Base-by-base conservation (phyloP, 2,329 filamentous ascomycete species). In the Xylariaceae sp. region DNA sequence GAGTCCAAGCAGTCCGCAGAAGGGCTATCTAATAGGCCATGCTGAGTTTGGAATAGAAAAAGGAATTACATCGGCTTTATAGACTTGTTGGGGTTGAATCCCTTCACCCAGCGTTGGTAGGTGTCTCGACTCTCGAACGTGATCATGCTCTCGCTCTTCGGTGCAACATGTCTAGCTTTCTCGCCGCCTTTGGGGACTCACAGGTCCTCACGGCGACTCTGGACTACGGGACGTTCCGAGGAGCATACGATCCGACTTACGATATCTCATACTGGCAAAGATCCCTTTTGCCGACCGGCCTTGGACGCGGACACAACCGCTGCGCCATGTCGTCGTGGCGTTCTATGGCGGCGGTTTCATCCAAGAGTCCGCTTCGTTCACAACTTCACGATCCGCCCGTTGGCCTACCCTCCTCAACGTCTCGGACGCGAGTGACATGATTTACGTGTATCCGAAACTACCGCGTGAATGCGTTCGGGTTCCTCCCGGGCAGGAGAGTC, bases 281-380 rank as follows among this genome's bases (percentile, higher is more conserved):
- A 83, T 85, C 46, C 82, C 82, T 15, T 86, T 80, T 60, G 81
- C 78, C 5, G 76, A 79, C 4, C 75, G 81, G 0, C 82, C 81
- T 2, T 85, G 81, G 80, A 69, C 64, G 0, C 19, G 51, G 1
- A 63, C 64, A 1, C 63, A 72, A n/a, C 67, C 76, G 1, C 72
- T 76, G 3, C 72, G 79, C 2, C 82, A 83, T 0, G 81, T 86
- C 0, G 73, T 86, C 0, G 75, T 85, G 2, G 76, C 76, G 3
- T 84, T 83, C 63, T 83, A 81, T 63, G 83, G 83, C 49, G 83
- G 83, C 12, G 83, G 74, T 2, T 86, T 81, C 68, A 80, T 85
- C 47, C 70, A 80, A 63, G 83, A 82, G 7, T 74, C 73, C 29
- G 82, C 79, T 0, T 75, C 70, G 36, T 81, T 84, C 61, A 67